Conservation (phyloP, 345 rosid species). For the Populus deltoides region DNA sequence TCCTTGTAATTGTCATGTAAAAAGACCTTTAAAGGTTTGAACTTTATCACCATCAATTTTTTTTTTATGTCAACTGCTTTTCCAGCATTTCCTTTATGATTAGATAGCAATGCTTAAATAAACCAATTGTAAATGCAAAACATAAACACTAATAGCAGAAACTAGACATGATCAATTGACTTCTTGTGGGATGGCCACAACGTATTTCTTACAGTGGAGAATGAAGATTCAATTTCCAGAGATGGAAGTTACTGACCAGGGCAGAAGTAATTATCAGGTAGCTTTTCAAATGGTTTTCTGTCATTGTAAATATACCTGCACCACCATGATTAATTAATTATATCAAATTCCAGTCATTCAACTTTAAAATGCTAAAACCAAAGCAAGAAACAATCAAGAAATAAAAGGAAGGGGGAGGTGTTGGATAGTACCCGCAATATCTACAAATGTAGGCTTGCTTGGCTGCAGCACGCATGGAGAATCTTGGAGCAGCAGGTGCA, state of each 20-base stretch:
- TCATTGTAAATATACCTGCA: conserved; percentile 85
- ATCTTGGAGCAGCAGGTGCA: conserved; percentile 43
- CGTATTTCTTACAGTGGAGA: not conserved
- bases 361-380: not conserved
- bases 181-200: too few relatives aligned
- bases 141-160: not conserved
- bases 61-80: not conserved
- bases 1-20: not conserved
- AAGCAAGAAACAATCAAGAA: not conserved
- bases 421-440: conserved; percentile 77
- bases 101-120: not conserved
- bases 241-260: conserved; percentile 45
- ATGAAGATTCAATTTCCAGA: not conserved
- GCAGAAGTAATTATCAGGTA: conserved; percentile 73
- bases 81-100: not conserved
- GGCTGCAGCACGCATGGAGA: conserved; percentile 80
- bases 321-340: not conserved
- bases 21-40: not conserved
- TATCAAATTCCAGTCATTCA: not conserved
- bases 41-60: too few relatives aligned
- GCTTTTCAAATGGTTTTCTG: conserved; percentile 81
- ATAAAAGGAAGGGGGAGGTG: not conserved
- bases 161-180: not conserved
- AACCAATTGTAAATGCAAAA: not conserved
- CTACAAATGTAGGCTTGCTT: conserved; percentile 89